A percentile compares a stretch with the other conserved stretches of the same genome.
phyloP scores from a whole-genome alignment of 768 basidiomycete species.

The Auriscalpium vulgare region DNA sequence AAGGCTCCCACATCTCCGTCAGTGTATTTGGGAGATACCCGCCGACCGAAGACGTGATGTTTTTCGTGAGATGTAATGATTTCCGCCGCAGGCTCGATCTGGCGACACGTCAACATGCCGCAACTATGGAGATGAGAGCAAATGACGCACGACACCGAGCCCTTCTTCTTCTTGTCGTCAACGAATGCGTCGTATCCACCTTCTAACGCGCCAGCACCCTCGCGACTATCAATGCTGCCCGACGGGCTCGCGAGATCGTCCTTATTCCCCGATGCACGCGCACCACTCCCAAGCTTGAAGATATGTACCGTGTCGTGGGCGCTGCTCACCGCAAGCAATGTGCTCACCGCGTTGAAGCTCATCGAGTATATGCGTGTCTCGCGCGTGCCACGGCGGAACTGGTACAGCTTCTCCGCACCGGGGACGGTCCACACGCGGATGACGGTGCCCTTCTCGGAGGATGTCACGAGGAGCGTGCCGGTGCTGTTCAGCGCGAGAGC shows the following conservation, averaged over 20 bases:
- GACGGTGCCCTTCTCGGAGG: conserved; percentile 93
- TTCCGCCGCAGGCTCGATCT: conserved; percentile 52
- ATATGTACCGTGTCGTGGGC: conserved; percentile 96
- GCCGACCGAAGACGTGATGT: conserved; percentile 69
- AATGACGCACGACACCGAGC: conserved; percentile 45
- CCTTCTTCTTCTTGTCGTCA: conserved; percentile 59
- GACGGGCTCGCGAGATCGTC: conserved; percentile 46
- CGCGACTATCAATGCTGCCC: conserved; percentile 57
- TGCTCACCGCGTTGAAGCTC: conserved; percentile 77
- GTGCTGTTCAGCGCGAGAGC: conserved; percentile 78
- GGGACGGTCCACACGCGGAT: conserved; percentile 93
- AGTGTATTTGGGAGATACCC: conserved; percentile 83
- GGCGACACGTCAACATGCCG: not conserved
- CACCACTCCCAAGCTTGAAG: conserved; percentile 67
- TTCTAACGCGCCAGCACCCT: conserved; percentile 51
- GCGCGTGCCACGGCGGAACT: conserved; percentile 87
- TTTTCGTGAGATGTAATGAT: conserved; percentile 69
- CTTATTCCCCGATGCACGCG: conserved; percentile 14
- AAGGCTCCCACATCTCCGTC: conserved; percentile 96
- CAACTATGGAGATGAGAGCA: not conserved
- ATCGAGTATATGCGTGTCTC: conserved; percentile 81
- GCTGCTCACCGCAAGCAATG: conserved; percentile 82
- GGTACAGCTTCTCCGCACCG: conserved; percentile 87
- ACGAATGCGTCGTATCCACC: conserved; percentile 84
- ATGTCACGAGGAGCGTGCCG: conserved; percentile 87